Conservation (phyloP, 2,329 filamentous ascomycete genomes). For the Aschersonia sp. region DNA sequence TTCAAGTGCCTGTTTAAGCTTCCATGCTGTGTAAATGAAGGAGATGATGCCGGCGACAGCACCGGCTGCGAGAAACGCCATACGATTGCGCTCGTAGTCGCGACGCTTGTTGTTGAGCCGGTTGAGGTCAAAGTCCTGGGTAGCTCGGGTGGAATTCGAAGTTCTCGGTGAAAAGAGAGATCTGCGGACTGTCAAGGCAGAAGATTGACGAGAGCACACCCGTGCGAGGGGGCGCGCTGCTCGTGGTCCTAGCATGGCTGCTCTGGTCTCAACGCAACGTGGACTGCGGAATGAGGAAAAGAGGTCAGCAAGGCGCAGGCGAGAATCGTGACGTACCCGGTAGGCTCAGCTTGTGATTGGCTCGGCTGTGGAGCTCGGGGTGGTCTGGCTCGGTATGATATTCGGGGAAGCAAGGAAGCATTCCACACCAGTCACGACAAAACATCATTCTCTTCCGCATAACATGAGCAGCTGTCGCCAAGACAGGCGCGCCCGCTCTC, state of each 20-base stretch:
- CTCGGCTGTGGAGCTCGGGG: too few species aligned
- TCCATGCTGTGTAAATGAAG: constrained; percentile 35
- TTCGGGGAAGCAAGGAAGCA: too few species aligned
- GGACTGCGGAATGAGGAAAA: background rate
- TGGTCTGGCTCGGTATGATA: too few species aligned
- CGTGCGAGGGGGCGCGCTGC: constrained; percentile 1
- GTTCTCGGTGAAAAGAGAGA: constrained; percentile 14
- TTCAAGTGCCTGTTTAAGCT: constrained; percentile 28
- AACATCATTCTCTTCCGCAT: too few species aligned
- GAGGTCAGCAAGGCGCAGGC: background rate
- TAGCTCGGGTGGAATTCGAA: constrained; percentile 15
- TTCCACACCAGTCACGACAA: too few species aligned
- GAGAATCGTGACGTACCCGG: background rate
- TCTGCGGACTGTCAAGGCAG: constrained; percentile 10
- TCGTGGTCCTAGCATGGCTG: constrained; percentile 3
- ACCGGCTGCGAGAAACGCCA: constrained; percentile 35
- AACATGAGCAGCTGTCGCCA: too few species aligned
- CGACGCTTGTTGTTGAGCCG: constrained; percentile 29
- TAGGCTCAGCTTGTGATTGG: background rate
- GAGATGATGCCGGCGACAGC: constrained; percentile 33
- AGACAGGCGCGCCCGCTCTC: too few species aligned
- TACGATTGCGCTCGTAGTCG: constrained; percentile 35
- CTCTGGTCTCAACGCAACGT: background rate
- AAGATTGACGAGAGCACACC: constrained; percentile 1
- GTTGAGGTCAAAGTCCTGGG: constrained; percentile 35